Evolutionary conservation across 345 rosid genomes (phyloP), one percentile per base, ranked within the genome.

Genomic region (Salix suchowensis): DNA sequence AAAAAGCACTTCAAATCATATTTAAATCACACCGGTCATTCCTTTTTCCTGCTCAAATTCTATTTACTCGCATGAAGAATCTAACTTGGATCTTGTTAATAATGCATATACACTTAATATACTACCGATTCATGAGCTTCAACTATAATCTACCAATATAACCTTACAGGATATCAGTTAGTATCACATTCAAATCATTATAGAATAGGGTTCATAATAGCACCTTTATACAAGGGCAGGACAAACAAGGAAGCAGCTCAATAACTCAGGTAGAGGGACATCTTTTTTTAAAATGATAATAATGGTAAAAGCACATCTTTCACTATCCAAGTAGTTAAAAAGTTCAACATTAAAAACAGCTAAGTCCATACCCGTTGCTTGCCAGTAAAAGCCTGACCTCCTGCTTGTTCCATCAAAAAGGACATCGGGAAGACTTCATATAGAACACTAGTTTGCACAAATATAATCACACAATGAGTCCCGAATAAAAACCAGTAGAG

Each of bases 391-490:
- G 97, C 90, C 82, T 92, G 98, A 67, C 99, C 99, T 73, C 98
- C 98, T 0, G 98, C 98, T 92, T 92, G 89, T 85, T 96, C 99
- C 95, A 93, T 88, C 88, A 93, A 84, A 83, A 93, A 96, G 2
- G 99, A 86, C 99, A 93, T 93, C 4, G 99, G 98, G 79, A 96
- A 93, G 73, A 96, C 98, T 89, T 93, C 99, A 76, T 96, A 96
- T 71, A 96, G 85, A 75, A 93, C 97, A 82, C 98, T 96, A 60
- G 28, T 37, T 46, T 78, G 70, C 70, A 76, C 30, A 81, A 21
- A 76, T 32, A 60, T 40, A 71, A 77, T 19, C 72, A 50, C 72
- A 50, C 11, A 58, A 36, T 21, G 67, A 39, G 34, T 46, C 52
- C 6, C 64, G 30, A 21, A 60, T 6, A 23, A 48, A 16, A 30